Evolutionary conservation across 305 asterid genomes (phyloP).

Genomic region (Petunia hybrid): DNA sequence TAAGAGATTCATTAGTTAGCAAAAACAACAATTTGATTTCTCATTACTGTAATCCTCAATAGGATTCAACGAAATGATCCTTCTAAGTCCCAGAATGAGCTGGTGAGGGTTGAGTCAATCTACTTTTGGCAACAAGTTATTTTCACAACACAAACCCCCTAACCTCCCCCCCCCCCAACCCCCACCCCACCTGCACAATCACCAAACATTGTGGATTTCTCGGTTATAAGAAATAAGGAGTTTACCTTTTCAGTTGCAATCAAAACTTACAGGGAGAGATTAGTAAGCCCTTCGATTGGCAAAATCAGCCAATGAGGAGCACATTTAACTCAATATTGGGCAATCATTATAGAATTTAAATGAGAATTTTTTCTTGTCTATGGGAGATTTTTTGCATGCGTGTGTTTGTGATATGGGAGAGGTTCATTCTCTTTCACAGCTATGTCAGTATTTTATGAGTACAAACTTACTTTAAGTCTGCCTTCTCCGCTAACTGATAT

Average conservation of each 20-base stretch:
- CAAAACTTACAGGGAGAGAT: constrained; percentile 15
- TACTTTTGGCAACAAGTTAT: not conserved
- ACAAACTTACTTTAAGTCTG: constrained; percentile 66
- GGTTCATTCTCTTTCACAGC: not conserved
- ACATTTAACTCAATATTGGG: constrained; percentile 16
- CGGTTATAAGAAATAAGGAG: not conserved
- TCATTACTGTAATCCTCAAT: not conserved
- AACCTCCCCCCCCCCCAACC: not conserved
- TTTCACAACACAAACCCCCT: not conserved
- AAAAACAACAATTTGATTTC: not conserved
- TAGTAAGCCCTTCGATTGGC: not conserved
- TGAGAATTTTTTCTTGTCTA: not conserved
- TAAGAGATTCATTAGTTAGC: not conserved
- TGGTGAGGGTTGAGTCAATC: not conserved
- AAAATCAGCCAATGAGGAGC: constrained; percentile 22
- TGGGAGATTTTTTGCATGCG: not conserved
- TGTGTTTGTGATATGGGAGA: not conserved
- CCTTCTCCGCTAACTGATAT: constrained; percentile 85
- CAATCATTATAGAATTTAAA: not conserved
- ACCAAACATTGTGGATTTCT: not conserved
- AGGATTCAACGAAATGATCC: not conserved
- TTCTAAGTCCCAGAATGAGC: constrained; percentile 18
- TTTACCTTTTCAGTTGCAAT: constrained; percentile 12
- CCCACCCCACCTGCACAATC: not conserved
- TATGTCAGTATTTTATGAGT: not conserved